phyloP scores from a whole-genome alignment of 176 grass and related monocot genomes.

The Aegilops speltoides region DNA sequence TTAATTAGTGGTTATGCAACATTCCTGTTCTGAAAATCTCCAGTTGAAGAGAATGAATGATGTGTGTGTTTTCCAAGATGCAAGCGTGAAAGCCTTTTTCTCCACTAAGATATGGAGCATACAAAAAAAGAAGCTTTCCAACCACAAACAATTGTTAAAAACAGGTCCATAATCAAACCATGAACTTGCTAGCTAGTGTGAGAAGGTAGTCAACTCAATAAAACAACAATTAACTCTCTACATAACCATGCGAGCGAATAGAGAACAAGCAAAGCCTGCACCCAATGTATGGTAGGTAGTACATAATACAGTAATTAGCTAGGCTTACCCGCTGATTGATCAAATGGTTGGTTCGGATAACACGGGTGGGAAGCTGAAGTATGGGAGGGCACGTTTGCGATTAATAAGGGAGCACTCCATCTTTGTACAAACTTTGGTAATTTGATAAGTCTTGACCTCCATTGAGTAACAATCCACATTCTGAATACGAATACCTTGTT shows the following conservation, averaged over 20 bases:
- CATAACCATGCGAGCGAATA: not conserved
- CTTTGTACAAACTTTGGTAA: not conserved
- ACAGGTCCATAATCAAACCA: not conserved
- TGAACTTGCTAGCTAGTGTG: not conserved
- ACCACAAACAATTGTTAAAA: too few species aligned
- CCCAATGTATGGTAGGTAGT: not conserved
- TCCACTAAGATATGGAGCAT: not conserved
- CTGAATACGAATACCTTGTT: too few species aligned
- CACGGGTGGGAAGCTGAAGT: not conserved
- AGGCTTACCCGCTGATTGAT: not conserved
- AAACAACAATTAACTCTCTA: not conserved
- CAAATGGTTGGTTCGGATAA: not conserved
- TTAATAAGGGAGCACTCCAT: not conserved
- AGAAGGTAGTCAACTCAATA: not conserved
- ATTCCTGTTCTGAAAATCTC: too few species aligned
- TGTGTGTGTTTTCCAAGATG: not conserved
- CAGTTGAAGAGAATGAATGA: too few species aligned
- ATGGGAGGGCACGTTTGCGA: not conserved
- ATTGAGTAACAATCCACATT: not conserved
- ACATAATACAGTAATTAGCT: not conserved
- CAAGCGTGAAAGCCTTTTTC: not conserved
- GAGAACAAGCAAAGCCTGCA: not conserved
- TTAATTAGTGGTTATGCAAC: not conserved
- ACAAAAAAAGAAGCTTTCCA: not conserved
- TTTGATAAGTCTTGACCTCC: not conserved